Base-by-base conservation (phyloP, 2,329 filamentous ascomycete species). In the Didymosphaeria variabile region DNA sequence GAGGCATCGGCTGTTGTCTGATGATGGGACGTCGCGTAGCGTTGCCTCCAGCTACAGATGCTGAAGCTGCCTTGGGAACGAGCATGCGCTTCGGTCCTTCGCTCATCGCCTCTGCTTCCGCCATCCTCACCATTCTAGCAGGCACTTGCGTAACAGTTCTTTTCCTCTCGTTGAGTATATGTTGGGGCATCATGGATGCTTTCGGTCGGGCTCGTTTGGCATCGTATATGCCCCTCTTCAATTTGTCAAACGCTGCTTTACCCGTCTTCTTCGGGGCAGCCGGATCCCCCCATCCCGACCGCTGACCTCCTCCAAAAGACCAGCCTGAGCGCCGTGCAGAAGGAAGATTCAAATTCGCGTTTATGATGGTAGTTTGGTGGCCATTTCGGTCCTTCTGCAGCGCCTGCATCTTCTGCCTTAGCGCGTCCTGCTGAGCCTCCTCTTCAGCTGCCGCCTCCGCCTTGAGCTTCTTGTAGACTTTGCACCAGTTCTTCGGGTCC, bases 401-500 rank as follows among this genome's bases (percentile, higher is more conserved):
- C 23, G 70, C 72, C 26, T 67, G 65, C 70, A 78, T 73, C 45
- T 69, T 65, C 59, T 73, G 66, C 58, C 69, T 75, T 31, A 79
- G 60, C 21, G 67, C 67, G 19, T 74, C 71, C 53, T 76, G 69
- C 46, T 78, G 72, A 13, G 67, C 68, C 10, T 66, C 62, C 55
- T 74, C 74, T 59, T 79, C 75, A 26, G 66, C 68, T 59, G 81
- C 76, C 6, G 80, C 75, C 23, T 81, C 77, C 49, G 70, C 75
- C 63, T 78, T 75, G 31, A 83, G 69, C 63, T 81, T 82, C 19
- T 73, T 82, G 80, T 96, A 97, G 15, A 96, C 84, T 58, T 90
- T 88, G 74, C 90, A 88, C 93, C 93, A 97, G 61, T 88, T 88
- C 38, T 82, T 82, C 0, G 90, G 87, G 64, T 92, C 85, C 58